Evolutionary conservation across 768 basidiomycete species (phyloP).

Genomic region (Hydnomerulius pinastri): DNA sequence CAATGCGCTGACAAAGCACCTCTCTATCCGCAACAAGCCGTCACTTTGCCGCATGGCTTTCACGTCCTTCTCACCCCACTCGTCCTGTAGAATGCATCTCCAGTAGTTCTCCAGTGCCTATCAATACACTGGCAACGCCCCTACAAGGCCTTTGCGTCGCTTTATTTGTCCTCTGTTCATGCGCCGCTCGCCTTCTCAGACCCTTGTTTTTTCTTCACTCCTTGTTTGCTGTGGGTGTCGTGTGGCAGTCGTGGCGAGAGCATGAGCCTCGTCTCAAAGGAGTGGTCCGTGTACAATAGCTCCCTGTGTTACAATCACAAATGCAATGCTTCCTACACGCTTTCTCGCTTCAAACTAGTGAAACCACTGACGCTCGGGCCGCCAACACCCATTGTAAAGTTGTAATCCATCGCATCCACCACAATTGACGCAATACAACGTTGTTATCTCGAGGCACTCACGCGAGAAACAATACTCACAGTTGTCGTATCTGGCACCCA

Average conservation of each 20-base stretch:
- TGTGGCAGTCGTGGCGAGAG: neutral
- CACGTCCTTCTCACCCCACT: too few species aligned
- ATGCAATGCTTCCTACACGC: neutral
- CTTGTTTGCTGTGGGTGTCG: neutral
- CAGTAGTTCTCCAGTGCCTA: too few species aligned
- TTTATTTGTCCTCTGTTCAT: constrained; percentile 1
- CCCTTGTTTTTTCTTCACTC: neutral
- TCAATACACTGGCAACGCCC: too few species aligned
- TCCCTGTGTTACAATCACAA: constrained; percentile 14
- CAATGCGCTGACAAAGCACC: neutral
- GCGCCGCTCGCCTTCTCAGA: neutral
- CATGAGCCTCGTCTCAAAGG: neutral
- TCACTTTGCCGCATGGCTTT: too few species aligned
- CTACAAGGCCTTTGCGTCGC: neutral
- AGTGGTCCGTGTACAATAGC: constrained; percentile 2
- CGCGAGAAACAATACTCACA: neutral
- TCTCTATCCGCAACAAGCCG: neutral
- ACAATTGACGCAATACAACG: constrained; percentile 14
- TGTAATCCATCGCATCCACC: too few species aligned
- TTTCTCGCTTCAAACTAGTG: neutral
- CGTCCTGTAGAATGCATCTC: too few species aligned
- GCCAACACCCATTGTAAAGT: too few species aligned
- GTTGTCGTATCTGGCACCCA: constrained; percentile 3
- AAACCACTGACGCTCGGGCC: neutral
- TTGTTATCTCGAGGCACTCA: constrained; percentile 23